These are phyloP conservation scores for Tolypocladium ovalisporum DNA, from an alignment of 2,329 filamentous ascomycete genomes.

Conservation along the genomic window DNA sequence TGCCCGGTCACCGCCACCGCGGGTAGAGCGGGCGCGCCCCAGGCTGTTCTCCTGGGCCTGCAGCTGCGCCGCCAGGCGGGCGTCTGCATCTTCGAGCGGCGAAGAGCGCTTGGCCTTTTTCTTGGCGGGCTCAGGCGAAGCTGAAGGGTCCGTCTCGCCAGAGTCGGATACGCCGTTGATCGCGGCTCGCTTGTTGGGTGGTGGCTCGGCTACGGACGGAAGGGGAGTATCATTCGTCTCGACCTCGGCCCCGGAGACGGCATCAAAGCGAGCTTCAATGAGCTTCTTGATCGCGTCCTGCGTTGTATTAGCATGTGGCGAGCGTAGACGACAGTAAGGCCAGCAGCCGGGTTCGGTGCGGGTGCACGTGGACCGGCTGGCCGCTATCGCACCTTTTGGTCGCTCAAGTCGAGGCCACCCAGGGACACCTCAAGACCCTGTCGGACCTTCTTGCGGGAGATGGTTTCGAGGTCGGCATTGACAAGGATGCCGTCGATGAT, in stretches of 20 bases:
- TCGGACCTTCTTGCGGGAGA: slow-evolving; percentile 52
- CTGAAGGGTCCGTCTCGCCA: slow-evolving; percentile 36
- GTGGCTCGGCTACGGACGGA: slow-evolving; percentile 17
- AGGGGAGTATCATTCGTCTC: slow-evolving; percentile 35
- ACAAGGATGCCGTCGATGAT: slow-evolving; percentile 51
- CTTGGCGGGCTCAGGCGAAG: slow-evolving; percentile 32
- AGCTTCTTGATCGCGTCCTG: slow-evolving; percentile 60
- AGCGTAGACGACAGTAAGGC: neutral
- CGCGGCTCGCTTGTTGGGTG: slow-evolving; percentile 21
- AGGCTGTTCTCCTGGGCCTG: slow-evolving; percentile 84
- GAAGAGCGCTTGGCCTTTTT: slow-evolving; percentile 60
- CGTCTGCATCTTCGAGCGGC: slow-evolving; percentile 63
- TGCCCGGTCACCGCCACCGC: slow-evolving; percentile 56
- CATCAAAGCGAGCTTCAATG: slow-evolving; percentile 66
- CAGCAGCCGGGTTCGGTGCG: neutral
- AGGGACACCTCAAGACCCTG: slow-evolving; percentile 43
- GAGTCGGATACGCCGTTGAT: slow-evolving; percentile 23
- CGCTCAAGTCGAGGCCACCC: slow-evolving; percentile 45
- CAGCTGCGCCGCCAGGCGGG: slow-evolving; percentile 72
- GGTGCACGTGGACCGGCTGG: neutral
- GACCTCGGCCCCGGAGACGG: slow-evolving; percentile 44
- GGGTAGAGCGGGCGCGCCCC: slow-evolving; percentile 57
- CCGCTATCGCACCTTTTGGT: slow-evolving; percentile 41
- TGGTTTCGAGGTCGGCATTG: slow-evolving; percentile 48
- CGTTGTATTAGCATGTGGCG: neutral